Evolutionary conservation across 2,329 filamentous ascomycete genomes (phyloP).

Genomic region (Penicillium frequentans): DNA sequence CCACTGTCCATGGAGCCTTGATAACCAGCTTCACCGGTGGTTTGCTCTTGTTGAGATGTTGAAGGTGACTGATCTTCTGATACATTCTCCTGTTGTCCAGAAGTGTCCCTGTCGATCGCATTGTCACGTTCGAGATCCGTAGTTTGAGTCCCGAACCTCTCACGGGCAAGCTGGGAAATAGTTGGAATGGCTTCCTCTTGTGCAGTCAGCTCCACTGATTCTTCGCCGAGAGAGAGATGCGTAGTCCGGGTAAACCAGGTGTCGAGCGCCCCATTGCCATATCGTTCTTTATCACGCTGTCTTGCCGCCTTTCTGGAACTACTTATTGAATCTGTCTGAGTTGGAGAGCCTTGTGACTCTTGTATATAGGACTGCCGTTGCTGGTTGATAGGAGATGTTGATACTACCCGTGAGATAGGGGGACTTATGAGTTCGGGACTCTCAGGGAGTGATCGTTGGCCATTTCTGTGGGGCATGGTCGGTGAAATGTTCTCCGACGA

Average conservation of each 20-base stretch:
- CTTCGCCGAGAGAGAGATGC: constrained; percentile 8
- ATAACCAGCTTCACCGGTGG: background rate
- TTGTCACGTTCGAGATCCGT: no score
- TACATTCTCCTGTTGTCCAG: background rate
- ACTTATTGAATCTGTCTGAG: background rate
- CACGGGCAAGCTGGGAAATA: constrained; percentile 17
- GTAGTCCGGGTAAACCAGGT: constrained; percentile 22
- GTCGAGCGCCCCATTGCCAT: constrained; percentile 24
- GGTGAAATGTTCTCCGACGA: background rate
- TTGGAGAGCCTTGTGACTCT: background rate
- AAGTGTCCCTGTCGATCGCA: background rate
- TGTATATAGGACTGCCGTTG: background rate
- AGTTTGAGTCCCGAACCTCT: constrained; percentile 9
- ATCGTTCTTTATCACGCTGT: constrained; percentile 17
- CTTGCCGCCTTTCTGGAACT: constrained; percentile 8
- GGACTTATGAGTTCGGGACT: constrained; percentile 3
- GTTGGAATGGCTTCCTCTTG: constrained; percentile 1
- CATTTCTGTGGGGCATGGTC: background rate
- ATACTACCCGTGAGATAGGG: background rate
- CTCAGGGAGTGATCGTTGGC: background rate
- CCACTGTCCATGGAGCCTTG: constrained; percentile 17
- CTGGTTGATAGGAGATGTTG: constrained; percentile 8
- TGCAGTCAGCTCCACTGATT: background rate
- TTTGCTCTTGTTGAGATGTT: background rate
- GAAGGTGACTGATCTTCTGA: background rate